Evolutionary conservation across 202 grass and related monocot genomes (phyloP), one percentile per base, ranked within the genome.

Genomic region (Setaria italica): DNA sequence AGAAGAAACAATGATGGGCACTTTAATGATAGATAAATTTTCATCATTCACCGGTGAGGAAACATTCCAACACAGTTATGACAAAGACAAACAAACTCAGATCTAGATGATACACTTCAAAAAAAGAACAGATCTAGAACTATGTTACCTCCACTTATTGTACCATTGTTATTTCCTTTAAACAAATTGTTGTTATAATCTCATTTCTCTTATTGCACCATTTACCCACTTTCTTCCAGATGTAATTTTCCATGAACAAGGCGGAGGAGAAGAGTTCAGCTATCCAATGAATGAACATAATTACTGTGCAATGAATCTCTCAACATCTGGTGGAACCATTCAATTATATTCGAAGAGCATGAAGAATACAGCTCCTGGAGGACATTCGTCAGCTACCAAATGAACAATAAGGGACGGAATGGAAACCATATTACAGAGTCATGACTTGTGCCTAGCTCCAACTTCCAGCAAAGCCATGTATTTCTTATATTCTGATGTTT

Each of bases 331-430:
- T 35, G 83, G 88, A 85, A 86, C 74, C 33, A 86, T 97, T 72
- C 84, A 89, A 62, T 74, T 94, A 37, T 62, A 60, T 94, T 94
- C 84, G 67, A 92, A 70, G 95, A 89, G 5, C 55, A 81, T 79
- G 79, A 88, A 62, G 74, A 86, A 58, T 89, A 84, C 82, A 84
- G 65, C 42, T 21, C 87, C 51, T 94, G 92, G 88, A 94, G 86
- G 16, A 84, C 85, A 69, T 90, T 84, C 87, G 88, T 94, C 74
- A 80, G 53, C 70, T 74, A 86, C 34, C 60, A 87, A 50, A 80
- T 91, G 60, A 85, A 69, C 13, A 86, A 69, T 16, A 62, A 77
- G 53, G 29, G 49, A 11, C 11, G 0, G 33, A 83, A 5, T 15
- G 0, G 50, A 83, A 79, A 45, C 59, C 46, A 49, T 66, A 72